Conservation (phyloP, 306 rosid genomes). For the Mucuna pruriens region DNA sequence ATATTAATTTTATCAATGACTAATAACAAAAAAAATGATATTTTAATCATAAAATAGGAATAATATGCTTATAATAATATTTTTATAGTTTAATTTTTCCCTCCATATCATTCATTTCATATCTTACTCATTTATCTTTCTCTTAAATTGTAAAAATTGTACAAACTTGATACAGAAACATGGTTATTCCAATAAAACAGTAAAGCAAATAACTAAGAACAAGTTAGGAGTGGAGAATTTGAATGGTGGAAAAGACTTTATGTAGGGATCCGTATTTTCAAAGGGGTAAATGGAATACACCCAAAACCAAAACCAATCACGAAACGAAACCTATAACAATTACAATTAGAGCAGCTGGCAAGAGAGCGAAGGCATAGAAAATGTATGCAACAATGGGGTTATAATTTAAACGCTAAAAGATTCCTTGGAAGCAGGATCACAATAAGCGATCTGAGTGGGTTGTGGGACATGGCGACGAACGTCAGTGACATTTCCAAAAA, state of each 20-base stretch:
- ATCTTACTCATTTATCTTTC: no score
- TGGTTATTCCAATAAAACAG: not conserved
- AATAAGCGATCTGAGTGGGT: no score
- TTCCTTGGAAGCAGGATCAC: no score
- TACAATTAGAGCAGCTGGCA: no score
- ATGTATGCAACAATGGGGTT: not conserved
- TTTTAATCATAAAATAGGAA: not conserved
- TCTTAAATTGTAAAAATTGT: no score
- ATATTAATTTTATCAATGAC: no score
- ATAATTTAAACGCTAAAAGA: conserved; percentile 5
- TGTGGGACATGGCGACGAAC: no score
- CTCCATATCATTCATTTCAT: not conserved
- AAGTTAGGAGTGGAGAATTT: not conserved
- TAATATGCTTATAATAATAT: no score
- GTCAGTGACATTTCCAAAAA: conserved; percentile 66
- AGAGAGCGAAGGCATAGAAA: not conserved
- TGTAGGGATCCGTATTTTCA: not conserved
- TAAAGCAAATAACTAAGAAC: not conserved
- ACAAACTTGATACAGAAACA: no score
- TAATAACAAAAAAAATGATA: no score
- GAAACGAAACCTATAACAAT: not conserved
- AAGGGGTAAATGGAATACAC: not conserved
- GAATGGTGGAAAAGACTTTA: not conserved
- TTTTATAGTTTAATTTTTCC: not conserved
- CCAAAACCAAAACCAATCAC: not conserved